A percentile compares a stretch with the other conserved stretches of the same genome.
Conservation (phyloP, 2,329 filamentous ascomycete genomes). For the Dactylellina cionopaga region DNA sequence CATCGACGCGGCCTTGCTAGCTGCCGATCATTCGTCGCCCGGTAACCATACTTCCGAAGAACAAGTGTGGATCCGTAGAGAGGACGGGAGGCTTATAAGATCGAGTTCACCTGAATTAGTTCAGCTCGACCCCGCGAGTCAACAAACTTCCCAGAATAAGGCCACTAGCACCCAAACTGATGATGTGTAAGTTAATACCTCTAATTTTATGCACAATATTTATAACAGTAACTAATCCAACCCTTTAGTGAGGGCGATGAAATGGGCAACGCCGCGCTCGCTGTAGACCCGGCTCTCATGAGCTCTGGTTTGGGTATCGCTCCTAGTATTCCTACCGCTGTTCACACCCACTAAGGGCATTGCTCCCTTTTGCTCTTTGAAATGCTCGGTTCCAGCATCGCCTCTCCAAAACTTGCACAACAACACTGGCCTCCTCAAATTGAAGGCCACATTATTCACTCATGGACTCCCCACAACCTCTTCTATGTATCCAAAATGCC, state of each 20-base stretch:
- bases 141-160: background rate
- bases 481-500: too few species aligned
- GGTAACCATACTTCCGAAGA: slow-evolving; percentile 34
- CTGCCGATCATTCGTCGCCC: slow-evolving; percentile 11
- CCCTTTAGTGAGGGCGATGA: slow-evolving; percentile 4
- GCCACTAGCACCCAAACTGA: background rate
- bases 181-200: slow-evolving; percentile 11
- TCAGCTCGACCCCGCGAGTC: background rate
- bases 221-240: background rate
- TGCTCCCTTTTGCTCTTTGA: too few species aligned
- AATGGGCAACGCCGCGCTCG: background rate
- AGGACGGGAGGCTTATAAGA: slow-evolving; percentile 39
- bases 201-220: too few species aligned
- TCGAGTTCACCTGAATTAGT: slow-evolving; percentile 35
- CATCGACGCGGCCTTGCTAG: background rate
- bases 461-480: too few species aligned
- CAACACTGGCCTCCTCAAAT: too few species aligned
- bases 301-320: slow-evolving; percentile 8
- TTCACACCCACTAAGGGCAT: slow-evolving; percentile 16
- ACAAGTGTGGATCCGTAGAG: slow-evolving; percentile 26
- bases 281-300: slow-evolving; percentile 30
- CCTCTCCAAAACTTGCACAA: too few species aligned
- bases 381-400: too few species aligned
- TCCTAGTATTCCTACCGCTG: background rate
- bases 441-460: too few species aligned